Base-by-base conservation (phyloP, 1,139 yeast species). In the Geotrichum fermentans region DNA sequence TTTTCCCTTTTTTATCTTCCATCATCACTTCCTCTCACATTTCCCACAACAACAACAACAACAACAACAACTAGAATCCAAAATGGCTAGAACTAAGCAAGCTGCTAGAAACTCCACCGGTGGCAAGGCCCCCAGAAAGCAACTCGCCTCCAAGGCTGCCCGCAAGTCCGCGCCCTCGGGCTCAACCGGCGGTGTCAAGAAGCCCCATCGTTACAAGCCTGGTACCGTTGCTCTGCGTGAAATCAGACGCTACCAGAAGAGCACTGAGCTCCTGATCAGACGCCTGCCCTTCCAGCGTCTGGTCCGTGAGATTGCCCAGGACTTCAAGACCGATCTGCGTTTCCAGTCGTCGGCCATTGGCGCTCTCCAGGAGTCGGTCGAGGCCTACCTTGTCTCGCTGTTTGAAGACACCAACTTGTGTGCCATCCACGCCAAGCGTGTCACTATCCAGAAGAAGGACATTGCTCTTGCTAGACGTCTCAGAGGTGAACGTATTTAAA, bases 161-260 rank as follows among this genome's bases (percentile, higher is more conserved):
- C 85, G 97, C 82, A 90, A 90, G 77, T 89, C 97, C 52, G 28
- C 28, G 8, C 70, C 71, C 40, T 56, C 66, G 46, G 55, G 67
- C 51, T 92, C 95, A 78, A 79, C 96, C 59, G 97, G 97, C 73
- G 97, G 97, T 83, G 97, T 90, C 72, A 90, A 90, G 90, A 90
- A 90, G 81, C 97, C 97, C 63, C 97, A 90, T 88, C 88, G 97
- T 85, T 90, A 89, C 79, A 90, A 89, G 92, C 97, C 97, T 73
- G 97, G 97, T 89, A 90, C 97, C 70, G 97, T 90, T 69, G 97
- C 97, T 66, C 85, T 90, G 72, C 90, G 97, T 85, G 97, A 90
- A 80, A 90, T 90, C 70, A 88, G 97, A 84, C 88, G 97, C 79
- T 90, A 90, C 82, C 97, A 90, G 79, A 90, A 90, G 77, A 86